Evolutionary conservation across 1,139 yeast genomes (phyloP).

Genomic region (Protomyces macrosporus): DNA sequence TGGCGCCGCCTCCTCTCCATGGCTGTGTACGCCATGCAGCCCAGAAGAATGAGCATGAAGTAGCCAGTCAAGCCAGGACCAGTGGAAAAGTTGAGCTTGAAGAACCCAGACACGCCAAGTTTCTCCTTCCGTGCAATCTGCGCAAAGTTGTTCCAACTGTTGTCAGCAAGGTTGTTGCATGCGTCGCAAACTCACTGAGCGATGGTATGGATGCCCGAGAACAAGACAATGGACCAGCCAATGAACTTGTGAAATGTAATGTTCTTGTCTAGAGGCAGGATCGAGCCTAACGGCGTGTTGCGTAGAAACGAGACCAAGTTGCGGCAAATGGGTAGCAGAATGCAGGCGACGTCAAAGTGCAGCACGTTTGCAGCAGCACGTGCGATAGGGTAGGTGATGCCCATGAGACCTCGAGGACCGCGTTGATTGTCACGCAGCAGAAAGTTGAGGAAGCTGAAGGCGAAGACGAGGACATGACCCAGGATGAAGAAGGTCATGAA

Average conservation of each 20-base stretch:
- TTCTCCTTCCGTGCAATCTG: background rate
- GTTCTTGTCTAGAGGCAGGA: constrained; percentile 24
- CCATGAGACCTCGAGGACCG: constrained; percentile 1
- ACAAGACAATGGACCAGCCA: constrained; percentile 23
- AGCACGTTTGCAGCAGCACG: constrained; percentile 19
- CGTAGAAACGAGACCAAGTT: constrained; percentile 17
- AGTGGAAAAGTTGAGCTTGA: constrained; percentile 14
- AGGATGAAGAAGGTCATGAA: constrained; percentile 4
- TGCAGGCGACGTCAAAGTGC: constrained; percentile 20
- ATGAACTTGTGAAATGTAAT: constrained; percentile 23
- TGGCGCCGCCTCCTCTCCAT: constrained; percentile 13
- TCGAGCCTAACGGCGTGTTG: constrained; percentile 16
- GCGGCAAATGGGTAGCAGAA: constrained; percentile 25
- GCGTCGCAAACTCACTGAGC: background rate
- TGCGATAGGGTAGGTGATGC: constrained; percentile 23
- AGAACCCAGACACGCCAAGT: constrained; percentile 17
- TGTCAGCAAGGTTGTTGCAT: background rate
- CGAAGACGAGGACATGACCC: constrained; percentile 21
- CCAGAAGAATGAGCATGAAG: constrained; percentile 16
- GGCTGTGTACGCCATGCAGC: constrained; percentile 18
- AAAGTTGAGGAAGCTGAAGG: constrained; percentile 4
- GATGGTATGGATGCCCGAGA: constrained; percentile 20
- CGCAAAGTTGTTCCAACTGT: constrained; percentile 22
- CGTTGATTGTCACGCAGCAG: constrained; percentile 8
- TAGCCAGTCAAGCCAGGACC: constrained; percentile 24